Evolutionary conservation across 2,329 filamentous ascomycete genomes (phyloP).

Genomic region (Alternaria infectoria): DNA sequence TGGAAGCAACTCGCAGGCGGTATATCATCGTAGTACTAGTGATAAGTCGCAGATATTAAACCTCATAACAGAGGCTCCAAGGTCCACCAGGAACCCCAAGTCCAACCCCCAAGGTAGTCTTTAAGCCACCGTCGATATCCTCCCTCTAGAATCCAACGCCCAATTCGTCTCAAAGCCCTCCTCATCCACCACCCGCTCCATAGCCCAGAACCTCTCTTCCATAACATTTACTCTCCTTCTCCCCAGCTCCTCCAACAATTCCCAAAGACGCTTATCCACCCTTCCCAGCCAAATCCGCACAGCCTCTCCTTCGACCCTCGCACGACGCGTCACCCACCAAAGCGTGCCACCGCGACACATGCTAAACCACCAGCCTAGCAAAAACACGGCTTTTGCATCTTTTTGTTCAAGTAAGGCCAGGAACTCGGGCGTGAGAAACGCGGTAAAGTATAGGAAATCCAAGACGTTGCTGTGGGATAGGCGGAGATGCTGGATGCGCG

Average conservation of each 20-base stretch:
- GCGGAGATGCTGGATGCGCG: constrained; percentile 46
- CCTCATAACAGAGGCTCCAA: no score
- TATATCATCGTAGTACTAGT: no score
- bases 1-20: no score
- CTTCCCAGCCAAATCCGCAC: constrained; percentile 34
- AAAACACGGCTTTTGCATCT: constrained; percentile 60
- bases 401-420: constrained; percentile 56
- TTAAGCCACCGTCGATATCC: neutral
- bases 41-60: no score
- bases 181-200: neutral
- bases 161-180: neutral
- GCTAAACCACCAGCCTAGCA: constrained; percentile 65
- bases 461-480: constrained; percentile 52
- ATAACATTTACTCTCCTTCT: neutral
- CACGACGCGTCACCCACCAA: constrained; percentile 39
- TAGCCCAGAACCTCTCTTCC: neutral
- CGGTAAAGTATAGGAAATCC: constrained; percentile 57
- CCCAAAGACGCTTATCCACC: constrained; percentile 13
- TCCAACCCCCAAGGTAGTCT: no score
- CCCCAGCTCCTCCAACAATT: constrained; percentile 6
- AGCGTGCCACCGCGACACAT: constrained; percentile 38
- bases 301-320: constrained; percentile 31
- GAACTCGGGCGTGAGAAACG: constrained; percentile 54
- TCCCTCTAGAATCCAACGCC: neutral
- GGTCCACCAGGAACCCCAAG: no score